Base-by-base conservation (phyloP, 1,139 yeast genomes). In the Casaregolazyma suthepensis region DNA sequence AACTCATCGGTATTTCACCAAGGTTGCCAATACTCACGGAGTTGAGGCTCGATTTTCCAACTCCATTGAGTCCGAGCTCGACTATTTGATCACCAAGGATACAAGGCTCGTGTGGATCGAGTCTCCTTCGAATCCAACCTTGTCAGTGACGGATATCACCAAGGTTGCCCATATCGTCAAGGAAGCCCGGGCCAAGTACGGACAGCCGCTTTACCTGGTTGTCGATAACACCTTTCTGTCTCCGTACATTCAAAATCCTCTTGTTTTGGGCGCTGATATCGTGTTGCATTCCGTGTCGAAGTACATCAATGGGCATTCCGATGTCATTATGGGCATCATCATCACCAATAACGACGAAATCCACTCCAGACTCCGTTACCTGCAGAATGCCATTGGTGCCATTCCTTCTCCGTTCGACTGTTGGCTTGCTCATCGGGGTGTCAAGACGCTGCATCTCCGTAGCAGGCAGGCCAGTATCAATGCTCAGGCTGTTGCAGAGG, bases 221-320 rank as follows among this genome's bases (percentile, higher is more conserved):
- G 96, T 89, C 56, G 98, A 91, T 76, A 87, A 93, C 76, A 91
- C 98, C 38, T 90, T 91, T 79, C 78, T 91, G 66, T 89, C 96
- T 18, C 97, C 97, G 62, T 93, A 93, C 71, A 75, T 88, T 66
- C 87, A 91, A 58, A 87, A 88, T 75, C 96, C 96, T 61, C 78
- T 88, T 68, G 74, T 71, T 59, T 83, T 78, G 63, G 96, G 96
- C 59, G 96, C 95, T 53, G 96, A 87, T 68, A 79, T 87, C 56
- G 95, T 87, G 54, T 85, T 86, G 47, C 96, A 88, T 74, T 86
- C 95, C 23, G 95, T 88, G 60, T 88, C 96, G 66, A 88, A 88
- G 75, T 88, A 87, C 77, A 85, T 88, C 70, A 88, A 88, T 69
- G 96, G 96, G 60, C 96, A 88, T 74, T 86, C 95, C 48, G 96